Evolutionary conservation across 768 basidiomycete genomes (phyloP), one percentile per base, ranked within the genome.

Genomic region (Russula griseocarnosa): DNA sequence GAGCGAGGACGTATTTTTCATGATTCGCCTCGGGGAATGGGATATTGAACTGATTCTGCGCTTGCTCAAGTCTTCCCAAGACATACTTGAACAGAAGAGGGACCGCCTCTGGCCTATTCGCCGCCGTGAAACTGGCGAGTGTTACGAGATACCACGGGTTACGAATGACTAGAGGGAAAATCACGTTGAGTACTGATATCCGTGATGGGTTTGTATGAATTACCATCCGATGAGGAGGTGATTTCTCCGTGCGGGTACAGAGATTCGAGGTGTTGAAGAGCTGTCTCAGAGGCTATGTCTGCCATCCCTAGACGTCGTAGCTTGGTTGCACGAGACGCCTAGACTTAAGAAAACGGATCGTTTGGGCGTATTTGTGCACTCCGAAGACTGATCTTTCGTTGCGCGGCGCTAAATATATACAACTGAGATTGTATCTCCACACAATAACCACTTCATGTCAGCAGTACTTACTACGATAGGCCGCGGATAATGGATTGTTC

Each of bases 131-230:
- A 1, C 81, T 77, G 36, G 85, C 81, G 9, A 81, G 79, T 3
- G 83, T 78, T 36, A 86, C 74, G 49, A 86, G 76, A 62, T 81
- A 83, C 86, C 86, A 88, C 10, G 85, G 81, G 60, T 79, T 84
- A 4, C 70, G 55, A 14, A 77, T 58, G 26, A 70, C 71, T 63
- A 61, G 69, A n/a, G n/a, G n/a, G n/a, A 53, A 68, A 40, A 26
- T 36, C 40, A 40, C 20, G 6, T 14, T 52, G 51, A 42, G 9
- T 36, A 44, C 47, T 60, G 3, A 40, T 52, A 47, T 9, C 26
- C 28, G 26, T 22, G 34, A 58, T 10, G 58, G 44, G 51, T 51
- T 52, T 38, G 57, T 56, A 51, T 53, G 38, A 50, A 44, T 42
- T 53, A 65, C 59, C 63, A 11, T 57, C 58, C 11, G 70, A 63